Evolutionary conservation across 495 filamentous ascomycete species (phyloP).

Genomic region (Talaromyces borbonicus): DNA sequence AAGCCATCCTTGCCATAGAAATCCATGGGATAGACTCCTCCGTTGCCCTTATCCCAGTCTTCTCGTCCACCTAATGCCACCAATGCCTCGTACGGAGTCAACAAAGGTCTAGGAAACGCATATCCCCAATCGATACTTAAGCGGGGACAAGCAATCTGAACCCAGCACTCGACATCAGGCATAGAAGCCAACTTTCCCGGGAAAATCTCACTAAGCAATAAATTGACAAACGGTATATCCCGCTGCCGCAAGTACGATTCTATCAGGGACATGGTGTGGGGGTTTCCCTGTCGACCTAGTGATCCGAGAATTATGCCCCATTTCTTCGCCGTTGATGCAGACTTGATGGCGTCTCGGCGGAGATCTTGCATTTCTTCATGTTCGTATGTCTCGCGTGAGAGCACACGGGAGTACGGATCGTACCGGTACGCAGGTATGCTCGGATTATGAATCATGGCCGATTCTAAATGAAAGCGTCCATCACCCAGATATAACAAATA

Average conservation of each 20-base stretch:
- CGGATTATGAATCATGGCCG: constrained; percentile 98
- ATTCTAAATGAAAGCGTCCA: constrained; percentile 93
- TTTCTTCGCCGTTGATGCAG: constrained; percentile 65
- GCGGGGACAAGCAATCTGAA: constrained; percentile 91
- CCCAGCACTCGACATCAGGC: constrained; percentile 90
- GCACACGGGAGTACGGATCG: constrained; percentile 86
- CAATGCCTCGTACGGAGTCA: constrained; percentile 93
- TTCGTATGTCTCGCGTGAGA: constrained; percentile 82
- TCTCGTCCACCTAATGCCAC: constrained; percentile 71
- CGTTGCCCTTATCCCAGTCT: constrained; percentile 59
- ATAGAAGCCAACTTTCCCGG: constrained; percentile 89
- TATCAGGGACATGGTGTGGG: constrained; percentile 79
- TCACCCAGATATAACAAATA: constrained; percentile 89
- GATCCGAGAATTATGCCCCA: constrained; percentile 94
- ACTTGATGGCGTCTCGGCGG: constrained; percentile 63
- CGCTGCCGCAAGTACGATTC: constrained; percentile 58
- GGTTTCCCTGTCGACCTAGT: constrained; percentile 89
- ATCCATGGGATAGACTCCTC: constrained; percentile 91
- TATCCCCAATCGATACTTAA: constrained; percentile 99
- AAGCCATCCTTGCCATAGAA: constrained; percentile 91
- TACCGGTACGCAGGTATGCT: constrained; percentile 85
- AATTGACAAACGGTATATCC: constrained; percentile 68
- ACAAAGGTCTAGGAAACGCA: constrained; percentile 76
- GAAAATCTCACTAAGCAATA: constrained; percentile 89
- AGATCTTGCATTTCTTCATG: constrained; percentile 82